Evolutionary conservation across 805 yeast species (phyloP).

Genomic region (Schizosaccharomyces japonicus): DNA sequence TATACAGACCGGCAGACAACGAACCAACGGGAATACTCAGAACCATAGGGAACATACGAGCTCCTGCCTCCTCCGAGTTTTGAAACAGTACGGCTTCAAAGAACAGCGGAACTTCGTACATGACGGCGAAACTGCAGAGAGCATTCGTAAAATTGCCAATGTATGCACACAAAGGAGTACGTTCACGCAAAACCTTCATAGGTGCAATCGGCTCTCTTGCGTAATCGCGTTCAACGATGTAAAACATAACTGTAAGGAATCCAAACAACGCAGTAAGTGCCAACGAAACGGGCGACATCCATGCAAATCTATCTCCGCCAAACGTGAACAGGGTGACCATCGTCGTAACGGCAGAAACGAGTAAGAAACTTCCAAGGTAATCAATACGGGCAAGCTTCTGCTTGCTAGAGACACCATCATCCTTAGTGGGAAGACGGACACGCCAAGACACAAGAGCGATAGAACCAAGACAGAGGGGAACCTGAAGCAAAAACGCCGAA

Average conservation of each 20-base stretch:
- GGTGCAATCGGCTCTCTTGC: constrained; percentile 50
- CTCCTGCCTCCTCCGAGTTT: constrained; percentile 33
- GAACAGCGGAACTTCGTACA: constrained; percentile 51
- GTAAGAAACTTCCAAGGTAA: constrained; percentile 35
- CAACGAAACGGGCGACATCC: constrained; percentile 23
- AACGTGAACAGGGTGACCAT: constrained; percentile 42
- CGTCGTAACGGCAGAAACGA: constrained; percentile 34
- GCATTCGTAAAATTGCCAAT: constrained; percentile 47
- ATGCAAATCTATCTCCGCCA: constrained; percentile 33
- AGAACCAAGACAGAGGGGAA: constrained; percentile 20
- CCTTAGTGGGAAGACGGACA: constrained; percentile 9
- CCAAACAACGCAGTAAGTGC: constrained; percentile 18
- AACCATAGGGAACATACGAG: constrained; percentile 29
- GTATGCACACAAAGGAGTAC: constrained; percentile 42
- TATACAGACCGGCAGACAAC: constrained; percentile 37
- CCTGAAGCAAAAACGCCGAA: constrained; percentile 20
- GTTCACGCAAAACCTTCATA: constrained; percentile 28
- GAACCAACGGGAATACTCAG: constrained; percentile 47
- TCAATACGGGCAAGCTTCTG: constrained; percentile 31
- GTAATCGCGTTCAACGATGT: constrained; percentile 26
- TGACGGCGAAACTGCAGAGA: constrained; percentile 37
- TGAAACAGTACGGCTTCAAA: constrained; percentile 30
- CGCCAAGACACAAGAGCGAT: constrained; percentile 16
- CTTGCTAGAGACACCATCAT: constrained; percentile 21
- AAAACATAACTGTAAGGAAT: constrained; percentile 20